A percentile compares a stretch with the other conserved stretches of the same genome.
phyloP scores from a whole-genome alignment of 768 basidiomycete genomes.

The Baorangia bicolor region DNA sequence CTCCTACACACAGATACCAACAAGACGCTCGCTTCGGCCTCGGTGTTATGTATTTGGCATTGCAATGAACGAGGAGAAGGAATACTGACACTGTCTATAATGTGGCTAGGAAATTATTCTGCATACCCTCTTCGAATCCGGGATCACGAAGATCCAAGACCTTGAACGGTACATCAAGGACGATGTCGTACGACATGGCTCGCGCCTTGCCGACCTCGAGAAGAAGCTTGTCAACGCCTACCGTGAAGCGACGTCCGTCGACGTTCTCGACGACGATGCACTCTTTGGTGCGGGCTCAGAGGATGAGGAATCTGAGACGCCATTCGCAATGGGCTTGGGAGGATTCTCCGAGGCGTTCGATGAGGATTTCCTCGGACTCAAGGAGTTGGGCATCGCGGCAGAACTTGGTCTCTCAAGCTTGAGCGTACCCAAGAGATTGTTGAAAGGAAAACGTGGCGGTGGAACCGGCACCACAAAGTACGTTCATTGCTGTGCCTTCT shows the following conservation, averaged over 20 bases:
- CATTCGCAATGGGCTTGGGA: constrained; percentile 65
- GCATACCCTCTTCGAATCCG: constrained; percentile 89
- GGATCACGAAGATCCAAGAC: constrained; percentile 71
- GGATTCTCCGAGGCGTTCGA: constrained; percentile 86
- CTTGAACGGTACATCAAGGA: constrained; percentile 88
- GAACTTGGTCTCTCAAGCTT: constrained; percentile 81
- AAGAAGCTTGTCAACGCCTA: constrained; percentile 85
- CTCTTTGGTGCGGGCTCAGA: constrained; percentile 47
- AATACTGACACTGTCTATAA: constrained; percentile 4
- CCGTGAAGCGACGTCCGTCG: constrained; percentile 59
- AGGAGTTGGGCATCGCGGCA: constrained; percentile 82
- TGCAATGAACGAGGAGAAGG: neutral
- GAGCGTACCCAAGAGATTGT: constrained; percentile 72
- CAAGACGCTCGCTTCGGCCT: neutral
- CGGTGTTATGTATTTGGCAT: neutral
- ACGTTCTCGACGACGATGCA: constrained; percentile 50
- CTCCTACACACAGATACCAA: neutral
- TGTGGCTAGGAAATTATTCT: constrained; percentile 82
- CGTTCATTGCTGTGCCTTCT: constrained; percentile 29
- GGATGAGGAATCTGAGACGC: constrained; percentile 64
- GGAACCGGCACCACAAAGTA: constrained; percentile 46
- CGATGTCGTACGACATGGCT: constrained; percentile 81
- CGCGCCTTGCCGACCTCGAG: constrained; percentile 73
- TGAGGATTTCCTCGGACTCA: constrained; percentile 90
- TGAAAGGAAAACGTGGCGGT: constrained; percentile 59